Evolutionary conservation across 2,329 filamentous ascomycete species (phyloP), one percentile per base, ranked within the genome.

Genomic region (Lachnellula cervina): DNA sequence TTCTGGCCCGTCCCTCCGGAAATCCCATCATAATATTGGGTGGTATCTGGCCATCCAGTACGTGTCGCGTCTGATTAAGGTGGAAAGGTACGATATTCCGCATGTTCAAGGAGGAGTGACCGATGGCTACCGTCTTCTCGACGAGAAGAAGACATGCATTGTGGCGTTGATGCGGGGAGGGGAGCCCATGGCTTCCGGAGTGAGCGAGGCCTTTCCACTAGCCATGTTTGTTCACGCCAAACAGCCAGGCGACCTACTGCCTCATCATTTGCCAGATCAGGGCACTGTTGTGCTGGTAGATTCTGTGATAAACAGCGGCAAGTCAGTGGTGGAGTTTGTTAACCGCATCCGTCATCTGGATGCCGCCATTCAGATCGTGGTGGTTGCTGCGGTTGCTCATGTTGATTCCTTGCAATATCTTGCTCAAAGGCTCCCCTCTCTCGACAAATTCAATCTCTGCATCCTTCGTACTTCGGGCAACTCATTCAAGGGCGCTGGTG

Each of bases 91-190:
- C 60, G 2, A 55, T 0, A 81, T 84, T 14, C 54, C 59, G 0
- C 80, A 85, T 57, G 80, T 85, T 0, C 78, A 81, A 57, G 78
- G 76, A 3, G 57, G 74, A 34, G 5, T 58, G 1, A 76, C 72
- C 0, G 64, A 25, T 0, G 82, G 82, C 0, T 71, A 78, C 62
- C 74, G 70, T 7, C 70, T 86, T 1, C 55, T 44, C 0, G 25
- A 77, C 52, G 81, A 86, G 63, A 7, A 69, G 1, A 52, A 70
- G 8, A 86, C 80, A 0, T 55, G 73, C 1, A 84, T 87, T 47
- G 69, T 86, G 0, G 73, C 82, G 0, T 59, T 86, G n/a, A 86
- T 87, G 82, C 79, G 81, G 8, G 81, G 79, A 2, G 83, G 82
- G 8, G 81, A 85, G 59, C 74, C 82, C 0, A 82, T 87, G 78